Evolutionary conservation across 768 basidiomycete species (phyloP), one percentile per base, ranked within the genome.

Genomic region (Mycena latifolia): DNA sequence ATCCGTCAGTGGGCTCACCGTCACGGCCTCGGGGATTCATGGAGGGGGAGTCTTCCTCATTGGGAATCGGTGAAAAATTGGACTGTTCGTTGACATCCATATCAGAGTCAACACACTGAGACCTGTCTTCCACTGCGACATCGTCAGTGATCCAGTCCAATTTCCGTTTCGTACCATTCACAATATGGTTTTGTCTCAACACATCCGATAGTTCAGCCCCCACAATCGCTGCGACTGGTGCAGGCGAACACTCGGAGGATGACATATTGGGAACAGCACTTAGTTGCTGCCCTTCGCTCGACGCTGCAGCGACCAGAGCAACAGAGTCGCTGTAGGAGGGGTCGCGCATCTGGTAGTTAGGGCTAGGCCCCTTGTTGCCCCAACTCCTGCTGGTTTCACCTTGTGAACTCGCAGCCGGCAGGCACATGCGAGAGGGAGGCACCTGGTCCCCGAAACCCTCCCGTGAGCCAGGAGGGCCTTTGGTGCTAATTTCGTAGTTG

Each of bases 361-460:
- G 50, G 50, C 48, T 61, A 61, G 51, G 51, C 59, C 59, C 50
- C 59, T 24, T 25, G 1, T 51, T 25, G 12, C 61, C 61, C 53
- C 46, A 29, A 62, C 52, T 62, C 61, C 61, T 62, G 61, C 61
- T 62, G 53, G n/a, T 35, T 55, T 62, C 61, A 14, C 53, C 25
- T 20, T 62, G 1, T 62, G 45, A 47, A 55, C 61, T 62, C 53
- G 53, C 45, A 12, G n/a, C n/a, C n/a, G n/a, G n/a, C n/a, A n/a
- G n/a, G n/a, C n/a, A n/a, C n/a, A n/a, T n/a, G n/a, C n/a, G n/a
- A n/a, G n/a, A n/a, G n/a, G n/a, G n/a, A n/a, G n/a, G n/a, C n/a
- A n/a, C n/a, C n/a, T n/a, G n/a, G n/a, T n/a, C n/a, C n/a, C n/a
- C n/a, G n/a, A n/a, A n/a, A n/a, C n/a, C n/a, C n/a, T n/a, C n/a